phyloP scores from a whole-genome alignment of 2,329 filamentous ascomycete genomes.

The Ophiosphaerella narmari region DNA sequence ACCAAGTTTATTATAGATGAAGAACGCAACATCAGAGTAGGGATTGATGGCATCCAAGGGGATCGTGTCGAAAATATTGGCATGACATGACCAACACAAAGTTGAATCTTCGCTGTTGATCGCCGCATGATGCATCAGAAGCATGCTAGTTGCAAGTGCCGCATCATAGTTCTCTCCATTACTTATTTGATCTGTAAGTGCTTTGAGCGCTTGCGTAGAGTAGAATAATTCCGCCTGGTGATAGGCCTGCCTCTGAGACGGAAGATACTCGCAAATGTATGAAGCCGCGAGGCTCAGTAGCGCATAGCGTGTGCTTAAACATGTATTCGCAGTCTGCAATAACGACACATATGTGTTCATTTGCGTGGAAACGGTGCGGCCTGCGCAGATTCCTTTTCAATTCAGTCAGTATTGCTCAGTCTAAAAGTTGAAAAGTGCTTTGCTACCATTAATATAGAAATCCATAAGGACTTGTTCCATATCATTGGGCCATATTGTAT shows the following conservation, averaged over 20 bases:
- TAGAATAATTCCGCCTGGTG: conserved; percentile 41
- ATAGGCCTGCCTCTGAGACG: conserved; percentile 32
- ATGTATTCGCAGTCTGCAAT: conserved; percentile 28
- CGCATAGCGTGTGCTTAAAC: conserved; percentile 36
- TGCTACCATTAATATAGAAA: conserved; percentile 34
- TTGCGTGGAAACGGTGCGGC: conserved; percentile 30
- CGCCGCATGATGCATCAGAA: conserved; percentile 39
- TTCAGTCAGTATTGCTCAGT: too few species aligned
- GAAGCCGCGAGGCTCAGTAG: conserved; percentile 40
- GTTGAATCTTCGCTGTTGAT: conserved; percentile 32
- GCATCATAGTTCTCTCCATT: conserved; percentile 34
- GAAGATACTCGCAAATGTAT: conserved; percentile 37
- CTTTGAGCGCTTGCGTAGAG: conserved; percentile 37
- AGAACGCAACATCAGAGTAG: conserved; percentile 33
- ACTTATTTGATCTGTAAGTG: conserved; percentile 33
- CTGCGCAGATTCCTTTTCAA: conserved; percentile 27
- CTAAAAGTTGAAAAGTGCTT: too few species aligned
- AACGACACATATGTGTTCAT: conserved; percentile 35
- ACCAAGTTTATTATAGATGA: conserved; percentile 34
- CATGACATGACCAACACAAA: conserved; percentile 41
- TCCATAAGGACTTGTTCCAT: conserved; percentile 37
- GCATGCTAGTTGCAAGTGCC: conserved; percentile 39
- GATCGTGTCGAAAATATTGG: conserved; percentile 39
- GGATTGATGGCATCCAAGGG: conserved; percentile 26
- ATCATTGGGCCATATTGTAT: conserved; percentile 21